These are phyloP conservation scores for Pyrenophora tritici-repentis DNA, from an alignment of 2,329 filamentous ascomycete species.

Conservation along the genomic window DNA sequence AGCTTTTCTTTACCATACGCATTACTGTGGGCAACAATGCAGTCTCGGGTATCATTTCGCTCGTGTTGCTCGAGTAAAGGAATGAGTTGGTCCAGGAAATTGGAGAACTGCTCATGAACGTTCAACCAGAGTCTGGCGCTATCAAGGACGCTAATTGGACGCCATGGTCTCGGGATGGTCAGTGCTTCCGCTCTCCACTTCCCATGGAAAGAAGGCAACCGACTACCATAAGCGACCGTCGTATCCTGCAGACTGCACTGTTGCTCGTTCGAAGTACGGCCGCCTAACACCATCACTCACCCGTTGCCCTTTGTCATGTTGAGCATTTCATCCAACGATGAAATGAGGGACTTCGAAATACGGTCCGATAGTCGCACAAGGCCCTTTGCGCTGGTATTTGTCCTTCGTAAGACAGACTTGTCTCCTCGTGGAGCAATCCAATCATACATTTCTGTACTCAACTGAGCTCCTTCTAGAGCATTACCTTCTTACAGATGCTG, in stretches of 20 bases:
- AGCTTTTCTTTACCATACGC: not conserved
- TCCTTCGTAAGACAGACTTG: not conserved
- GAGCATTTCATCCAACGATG: not conserved
- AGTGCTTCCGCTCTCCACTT: conserved; percentile 4
- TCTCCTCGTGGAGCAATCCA: not conserved
- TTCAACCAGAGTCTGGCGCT: not conserved
- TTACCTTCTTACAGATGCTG: not conserved
- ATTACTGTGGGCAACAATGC: not conserved
- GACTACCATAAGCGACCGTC: conserved; percentile 5
- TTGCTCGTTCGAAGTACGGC: not conserved
- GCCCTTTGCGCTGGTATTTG: not conserved
- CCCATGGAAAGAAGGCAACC: conserved; percentile 14
- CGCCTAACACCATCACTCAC: not conserved
- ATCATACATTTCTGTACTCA: not conserved
- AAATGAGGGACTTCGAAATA: not conserved
- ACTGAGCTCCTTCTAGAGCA: not conserved
- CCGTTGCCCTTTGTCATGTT: conserved; percentile 4
- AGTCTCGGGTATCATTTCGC: not conserved
- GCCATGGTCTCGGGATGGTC: conserved; percentile 7
- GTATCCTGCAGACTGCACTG: not conserved
- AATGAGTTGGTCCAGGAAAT: not conserved
- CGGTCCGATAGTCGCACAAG: not conserved
- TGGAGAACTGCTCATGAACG: not conserved
- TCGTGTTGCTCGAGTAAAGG: not conserved
- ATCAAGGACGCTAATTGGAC: not conserved